Percentiles rank a stretch among this genome's conserved stretches.
Conservation (phyloP, 352 stramenopile species). For the Globisporangium perplexum region DNA sequence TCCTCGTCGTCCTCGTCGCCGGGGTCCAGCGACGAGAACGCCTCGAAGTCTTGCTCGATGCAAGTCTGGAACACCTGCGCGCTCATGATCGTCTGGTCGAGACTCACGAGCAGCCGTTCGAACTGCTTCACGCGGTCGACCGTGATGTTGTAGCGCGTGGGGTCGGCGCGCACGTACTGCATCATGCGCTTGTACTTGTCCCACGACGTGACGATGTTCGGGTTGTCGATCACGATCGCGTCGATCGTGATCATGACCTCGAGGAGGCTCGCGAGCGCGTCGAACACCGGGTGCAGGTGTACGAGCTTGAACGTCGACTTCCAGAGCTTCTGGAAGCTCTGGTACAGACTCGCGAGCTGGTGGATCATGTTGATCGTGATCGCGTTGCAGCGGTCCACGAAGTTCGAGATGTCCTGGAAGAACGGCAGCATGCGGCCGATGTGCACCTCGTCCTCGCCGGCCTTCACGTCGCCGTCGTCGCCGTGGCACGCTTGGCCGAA, state of each 20-base stretch:
- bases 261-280: slow-evolving; percentile 69
- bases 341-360: slow-evolving; percentile 83
- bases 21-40: slow-evolving; percentile 55
- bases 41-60: slow-evolving; percentile 88
- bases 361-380: slow-evolving; percentile 91
- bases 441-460: slow-evolving; percentile 74
- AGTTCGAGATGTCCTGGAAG: slow-evolving; percentile 89
- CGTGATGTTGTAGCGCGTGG: slow-evolving; percentile 74
- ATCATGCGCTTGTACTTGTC: slow-evolving; percentile 92
- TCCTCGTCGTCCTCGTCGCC: slow-evolving; percentile 60
- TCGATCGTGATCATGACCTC: slow-evolving; percentile 89
- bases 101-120: slow-evolving; percentile 76
- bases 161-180: slow-evolving; percentile 84
- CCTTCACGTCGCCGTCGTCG: slow-evolving; percentile 64
- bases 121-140: slow-evolving; percentile 83
- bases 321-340: slow-evolving; percentile 85
- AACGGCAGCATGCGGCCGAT: slow-evolving; percentile 87
- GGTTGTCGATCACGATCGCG: slow-evolving; percentile 85
- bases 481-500: slow-evolving; percentile 77
- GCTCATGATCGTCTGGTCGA: slow-evolving; percentile 89
- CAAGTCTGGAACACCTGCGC: slow-evolving; percentile 83
- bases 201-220: slow-evolving; percentile 81
- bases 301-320: slow-evolving; percentile 87
- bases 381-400: slow-evolving; percentile 84
- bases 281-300: slow-evolving; percentile 76